These are phyloP conservation scores for Vanrija humicola DNA, from an alignment of 1,284 basidiomycete genomes.

Conservation along the genomic window DNA sequence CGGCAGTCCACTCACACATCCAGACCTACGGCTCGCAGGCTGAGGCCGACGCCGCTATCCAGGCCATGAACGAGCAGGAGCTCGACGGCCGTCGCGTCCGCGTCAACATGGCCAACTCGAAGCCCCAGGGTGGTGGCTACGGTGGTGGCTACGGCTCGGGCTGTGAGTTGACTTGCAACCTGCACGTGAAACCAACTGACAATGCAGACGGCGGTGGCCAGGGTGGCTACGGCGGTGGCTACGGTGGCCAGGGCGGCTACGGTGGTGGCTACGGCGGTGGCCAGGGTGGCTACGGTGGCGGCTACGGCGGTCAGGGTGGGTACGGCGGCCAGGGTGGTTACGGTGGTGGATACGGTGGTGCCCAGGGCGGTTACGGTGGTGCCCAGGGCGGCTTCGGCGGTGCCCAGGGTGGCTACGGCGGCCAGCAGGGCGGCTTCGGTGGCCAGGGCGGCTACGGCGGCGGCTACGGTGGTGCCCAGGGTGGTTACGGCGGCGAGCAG, in stretches of 20 bases:
- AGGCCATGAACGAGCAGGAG: slow-evolving; percentile 79
- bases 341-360: slow-evolving; percentile 47
- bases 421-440: slow-evolving; percentile 47
- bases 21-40: slow-evolving; percentile 59
- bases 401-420: slow-evolving; percentile 24
- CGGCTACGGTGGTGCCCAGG: slow-evolving; percentile 11
- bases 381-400: slow-evolving; percentile 42
- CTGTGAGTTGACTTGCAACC: slow-evolving; percentile 27
- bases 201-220: slow-evolving; percentile 33
- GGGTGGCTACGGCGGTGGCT: slow-evolving; percentile 38
- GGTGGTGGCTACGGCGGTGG: slow-evolving; percentile 25
- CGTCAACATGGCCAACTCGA: slow-evolving; percentile 91
- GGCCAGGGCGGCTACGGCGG: slow-evolving; percentile 19
- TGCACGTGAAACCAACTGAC: slow-evolving; percentile 1
- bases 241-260: slow-evolving; percentile 17
- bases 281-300: slow-evolving; percentile 41
- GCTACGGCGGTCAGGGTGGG: slow-evolving; percentile 43
- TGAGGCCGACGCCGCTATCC: slow-evolving; percentile 79
- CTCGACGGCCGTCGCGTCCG: slow-evolving; percentile 86
- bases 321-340: slow-evolving; percentile 44
- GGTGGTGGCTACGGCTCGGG: slow-evolving; percentile 46
- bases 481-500: slow-evolving; percentile 17
- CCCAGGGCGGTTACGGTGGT: slow-evolving; percentile 44
- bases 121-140: slow-evolving; percentile 57
- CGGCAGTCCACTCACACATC: background rate